Base-by-base conservation (phyloP, 495 filamentous ascomycete genomes). In the Xylaria telfairii region DNA sequence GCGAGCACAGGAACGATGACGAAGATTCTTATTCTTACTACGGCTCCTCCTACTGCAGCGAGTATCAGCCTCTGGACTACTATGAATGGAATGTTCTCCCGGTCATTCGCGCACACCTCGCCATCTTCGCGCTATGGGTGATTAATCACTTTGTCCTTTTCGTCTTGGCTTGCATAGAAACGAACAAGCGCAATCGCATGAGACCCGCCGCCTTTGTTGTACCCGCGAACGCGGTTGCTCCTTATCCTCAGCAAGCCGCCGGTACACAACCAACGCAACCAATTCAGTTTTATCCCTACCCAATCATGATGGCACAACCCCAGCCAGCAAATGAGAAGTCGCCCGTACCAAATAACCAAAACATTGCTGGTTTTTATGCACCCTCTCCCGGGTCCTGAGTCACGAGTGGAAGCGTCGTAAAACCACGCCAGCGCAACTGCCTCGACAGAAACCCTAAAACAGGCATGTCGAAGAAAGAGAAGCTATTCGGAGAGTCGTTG, bases 141-240 rank as follows among this genome's bases (percentile, higher is more conserved):
- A 32, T 79, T 28, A 70, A 73, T 32, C 77, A 84, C 67, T 82
- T 86, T 71, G 63, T 80, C 46, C 77, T 86, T 7, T 84, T 86
- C 66, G 72, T 81, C 15, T 63, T 81, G n/a, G 81, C 81, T 1
- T 86, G 84, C 49, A 76, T 82, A 70, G 82, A 85, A 30, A 82
- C 80, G 17, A 67, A 79, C 61, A 74, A 71, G 56, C 66, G 75
- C 42, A 81, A 82, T 64, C 1, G 56, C 7, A 1, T 73, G 34
- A 72, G 49, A 30, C 69, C 75, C 34, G 53, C 71, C 0, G 73
- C 74, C 3, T 21, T 76, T 13, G 63, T 77, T 51, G 42, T 76
- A 65, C 69, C 68, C 2, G 66, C 63, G 41, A 54, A 46, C 4
- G 70, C 66, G 32, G 60, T 21, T 17, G 26, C 41, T 68, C 12